Evolutionary conservation across 78 protist species (phyloP).

Genomic region (Parvularia atlantis): DNA sequence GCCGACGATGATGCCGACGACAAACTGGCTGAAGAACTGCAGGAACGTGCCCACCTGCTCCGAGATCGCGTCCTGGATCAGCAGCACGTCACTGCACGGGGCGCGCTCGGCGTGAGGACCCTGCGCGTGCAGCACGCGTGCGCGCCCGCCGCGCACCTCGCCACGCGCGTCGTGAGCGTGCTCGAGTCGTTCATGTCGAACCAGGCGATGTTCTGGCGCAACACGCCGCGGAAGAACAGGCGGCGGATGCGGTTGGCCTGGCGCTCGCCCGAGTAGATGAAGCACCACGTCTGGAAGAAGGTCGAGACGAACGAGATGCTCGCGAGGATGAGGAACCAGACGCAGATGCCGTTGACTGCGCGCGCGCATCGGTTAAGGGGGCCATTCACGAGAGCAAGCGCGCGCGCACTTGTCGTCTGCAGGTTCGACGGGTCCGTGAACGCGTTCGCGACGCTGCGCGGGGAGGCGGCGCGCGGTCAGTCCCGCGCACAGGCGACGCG

Average conservation of each 20-base stretch:
- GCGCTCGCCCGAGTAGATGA: too few relatives aligned
- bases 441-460: too few relatives aligned
- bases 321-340: background rate
- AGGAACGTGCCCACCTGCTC: background rate
- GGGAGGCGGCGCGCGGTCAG: too few relatives aligned
- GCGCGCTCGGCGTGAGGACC: too few relatives aligned
- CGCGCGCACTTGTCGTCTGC: too few relatives aligned
- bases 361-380: too few relatives aligned
- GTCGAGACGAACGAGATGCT: background rate
- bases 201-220: constrained; percentile 6
- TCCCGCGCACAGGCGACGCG: too few relatives aligned
- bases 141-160: too few relatives aligned
- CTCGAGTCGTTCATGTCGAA: background rate
- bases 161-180: background rate
- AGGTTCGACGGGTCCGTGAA: too few relatives aligned
- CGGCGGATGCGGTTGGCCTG: background rate
- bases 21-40: background rate
- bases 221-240: background rate
- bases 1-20: background rate
- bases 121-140: too few relatives aligned
- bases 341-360: background rate
- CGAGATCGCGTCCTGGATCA: background rate
- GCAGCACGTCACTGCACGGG: background rate
- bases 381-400: too few relatives aligned
- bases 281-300: too few relatives aligned